Percentiles rank a stretch among this genome's conserved stretches.
Evolutionary conservation across 768 basidiomycete genomes (phyloP).

Genomic region (Suillus lakei): DNA sequence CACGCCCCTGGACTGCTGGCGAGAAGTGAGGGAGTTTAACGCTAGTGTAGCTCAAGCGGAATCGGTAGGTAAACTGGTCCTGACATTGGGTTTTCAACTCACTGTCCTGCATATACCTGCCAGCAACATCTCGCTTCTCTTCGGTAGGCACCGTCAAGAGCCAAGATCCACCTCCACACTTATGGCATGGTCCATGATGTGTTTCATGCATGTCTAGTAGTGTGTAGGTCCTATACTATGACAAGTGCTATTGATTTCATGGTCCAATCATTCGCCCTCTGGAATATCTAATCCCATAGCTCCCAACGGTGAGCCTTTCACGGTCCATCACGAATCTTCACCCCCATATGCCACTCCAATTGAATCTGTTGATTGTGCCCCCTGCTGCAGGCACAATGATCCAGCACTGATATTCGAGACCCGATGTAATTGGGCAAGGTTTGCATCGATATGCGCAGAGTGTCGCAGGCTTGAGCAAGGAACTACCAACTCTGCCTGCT

Average conservation of each 20-base stretch:
- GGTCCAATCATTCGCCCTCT: background rate
- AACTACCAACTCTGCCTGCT: background rate
- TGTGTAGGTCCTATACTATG: background rate
- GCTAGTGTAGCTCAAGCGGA: constrained; percentile 69
- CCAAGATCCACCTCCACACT: background rate
- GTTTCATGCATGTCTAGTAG: background rate
- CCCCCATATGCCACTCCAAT: constrained; percentile 34
- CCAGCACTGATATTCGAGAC: constrained; percentile 35
- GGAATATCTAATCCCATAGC: background rate
- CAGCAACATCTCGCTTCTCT: constrained; percentile 71
- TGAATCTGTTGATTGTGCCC: constrained; percentile 15
- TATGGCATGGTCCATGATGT: background rate
- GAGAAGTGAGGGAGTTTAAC: constrained; percentile 73
- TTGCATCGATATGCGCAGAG: background rate
- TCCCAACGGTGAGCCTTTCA: background rate
- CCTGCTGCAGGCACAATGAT: constrained; percentile 23
- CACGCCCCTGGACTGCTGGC: constrained; percentile 75
- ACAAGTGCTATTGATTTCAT: background rate
- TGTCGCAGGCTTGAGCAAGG: constrained; percentile 2
- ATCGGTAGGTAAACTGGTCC: constrained; percentile 49
- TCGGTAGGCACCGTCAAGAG: constrained; percentile 34
- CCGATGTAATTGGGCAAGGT: constrained; percentile 21
- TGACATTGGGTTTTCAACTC: constrained; percentile 2
- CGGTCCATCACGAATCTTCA: constrained; percentile 19
- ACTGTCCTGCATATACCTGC: background rate